Conservation (phyloP, 164 flowering plant genomes). For the Nymphaea colorata region DNA sequence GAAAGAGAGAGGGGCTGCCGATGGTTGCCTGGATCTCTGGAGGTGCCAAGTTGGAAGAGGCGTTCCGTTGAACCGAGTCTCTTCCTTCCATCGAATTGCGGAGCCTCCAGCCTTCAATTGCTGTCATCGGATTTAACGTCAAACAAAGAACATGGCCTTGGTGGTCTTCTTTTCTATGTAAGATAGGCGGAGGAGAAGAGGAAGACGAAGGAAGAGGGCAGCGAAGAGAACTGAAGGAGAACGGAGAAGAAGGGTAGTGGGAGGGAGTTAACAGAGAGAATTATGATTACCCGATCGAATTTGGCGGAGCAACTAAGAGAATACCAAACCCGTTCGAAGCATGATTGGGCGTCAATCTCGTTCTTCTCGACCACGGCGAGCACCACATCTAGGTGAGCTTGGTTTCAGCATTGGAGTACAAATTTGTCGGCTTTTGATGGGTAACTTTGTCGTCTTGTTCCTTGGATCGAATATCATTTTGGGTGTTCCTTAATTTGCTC, state of each 20-base stretch:
- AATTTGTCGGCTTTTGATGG: not conserved
- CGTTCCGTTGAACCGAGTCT: too few relatives aligned
- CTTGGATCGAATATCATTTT: not conserved
- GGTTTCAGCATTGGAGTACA: not conserved
- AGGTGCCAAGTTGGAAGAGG: too few relatives aligned
- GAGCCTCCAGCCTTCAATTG: too few relatives aligned
- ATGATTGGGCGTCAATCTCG: constrained; percentile 86
- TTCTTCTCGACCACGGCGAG: constrained; percentile 70
- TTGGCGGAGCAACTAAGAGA: constrained; percentile 85
- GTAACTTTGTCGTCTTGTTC: not conserved
- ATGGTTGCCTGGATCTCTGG: too few relatives aligned
- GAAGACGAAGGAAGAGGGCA: not conserved
- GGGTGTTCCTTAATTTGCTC: not conserved
- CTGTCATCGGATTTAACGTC: too few relatives aligned
- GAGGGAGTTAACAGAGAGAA: constrained; percentile 7
- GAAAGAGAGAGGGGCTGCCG: too few relatives aligned
- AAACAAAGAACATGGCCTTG: too few relatives aligned
- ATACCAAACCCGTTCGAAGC: constrained; percentile 91
- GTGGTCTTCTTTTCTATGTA: too few relatives aligned
- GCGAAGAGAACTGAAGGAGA: not conserved
- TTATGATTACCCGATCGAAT: constrained; percentile 87
- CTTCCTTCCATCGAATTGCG: too few relatives aligned
- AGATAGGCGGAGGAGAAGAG: too few relatives aligned
- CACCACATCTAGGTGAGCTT: constrained; percentile 40
- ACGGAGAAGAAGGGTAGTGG: not conserved